Evolutionary conservation across 139 green algal species (phyloP).

Genomic region (Chlorella sorokiniana): DNA sequence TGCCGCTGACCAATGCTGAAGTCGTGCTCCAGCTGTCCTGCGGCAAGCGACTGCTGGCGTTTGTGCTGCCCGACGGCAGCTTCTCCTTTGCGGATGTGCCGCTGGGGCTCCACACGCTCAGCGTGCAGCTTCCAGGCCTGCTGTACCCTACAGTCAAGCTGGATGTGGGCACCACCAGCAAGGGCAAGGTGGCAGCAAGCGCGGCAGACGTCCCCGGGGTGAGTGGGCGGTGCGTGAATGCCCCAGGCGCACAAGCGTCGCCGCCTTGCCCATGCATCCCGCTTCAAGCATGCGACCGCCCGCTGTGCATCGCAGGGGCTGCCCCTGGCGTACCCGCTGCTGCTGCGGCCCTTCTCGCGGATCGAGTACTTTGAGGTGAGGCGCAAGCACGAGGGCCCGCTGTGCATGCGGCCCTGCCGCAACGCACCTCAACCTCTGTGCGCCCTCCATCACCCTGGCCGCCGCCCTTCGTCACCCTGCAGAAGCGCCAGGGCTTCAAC

Average conservation of each 20-base stretch:
- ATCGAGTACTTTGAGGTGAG: slow-evolving; percentile 51
- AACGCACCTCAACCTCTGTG: not conserved
- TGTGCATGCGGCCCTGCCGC: not conserved
- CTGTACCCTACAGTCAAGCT: slow-evolving; percentile 40
- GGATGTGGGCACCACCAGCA: not conserved
- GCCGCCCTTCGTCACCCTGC: not conserved
- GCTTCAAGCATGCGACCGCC: not conserved
- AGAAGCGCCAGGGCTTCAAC: slow-evolving; percentile 49
- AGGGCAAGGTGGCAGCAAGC: not conserved
- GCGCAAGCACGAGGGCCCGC: not conserved
- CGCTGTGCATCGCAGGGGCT: slow-evolving; percentile 10
- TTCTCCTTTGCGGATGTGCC: slow-evolving; percentile 51
- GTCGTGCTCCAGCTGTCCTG: slow-evolving; percentile 36
- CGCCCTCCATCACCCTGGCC: not conserved
- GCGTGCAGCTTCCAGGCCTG: slow-evolving; percentile 28
- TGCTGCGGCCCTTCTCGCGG: slow-evolving; percentile 27
- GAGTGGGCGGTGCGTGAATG: not conserved
- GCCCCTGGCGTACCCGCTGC: slow-evolving; percentile 33
- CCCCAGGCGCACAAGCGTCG: not conserved
- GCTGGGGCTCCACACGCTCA: slow-evolving; percentile 43
- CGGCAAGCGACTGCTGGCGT: slow-evolving; percentile 15
- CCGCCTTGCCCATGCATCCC: not conserved
- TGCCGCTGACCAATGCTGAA: slow-evolving; percentile 1
- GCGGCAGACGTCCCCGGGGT: slow-evolving; percentile 8
- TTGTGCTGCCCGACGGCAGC: slow-evolving; percentile 34